Base-by-base conservation (phyloP, 805 yeast species). In the Blastobotrys mokoenaii region DNA sequence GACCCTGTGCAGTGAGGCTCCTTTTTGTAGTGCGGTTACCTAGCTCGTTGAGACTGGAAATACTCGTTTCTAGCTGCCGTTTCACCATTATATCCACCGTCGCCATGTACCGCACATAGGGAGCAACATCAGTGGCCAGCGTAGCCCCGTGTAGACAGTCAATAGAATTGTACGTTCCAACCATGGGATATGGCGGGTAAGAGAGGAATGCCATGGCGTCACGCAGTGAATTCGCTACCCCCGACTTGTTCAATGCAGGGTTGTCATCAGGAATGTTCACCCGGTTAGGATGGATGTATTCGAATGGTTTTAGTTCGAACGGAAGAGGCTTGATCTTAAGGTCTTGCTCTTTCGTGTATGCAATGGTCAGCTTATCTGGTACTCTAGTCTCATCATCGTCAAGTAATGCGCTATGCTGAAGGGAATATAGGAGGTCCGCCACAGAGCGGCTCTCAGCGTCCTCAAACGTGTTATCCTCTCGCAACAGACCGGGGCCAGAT, bases 81-180 rank as follows among this genome's bases (percentile, higher is more conserved):
- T 36, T 16, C 15, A 10, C 15, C n/a, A 29, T 41, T 11, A 5
- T 3, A 20, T 25, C n/a, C 16, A 17, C 44, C 8, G 16, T 48
- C 1, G 60, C 65, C 51, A 63, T 60, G 3, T 33, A 33, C 3
- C 67, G 55, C 32, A 55, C 41, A 43, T 45, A 53, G 1, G 67
- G 67, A 1, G 55, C 53, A 5, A 60, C 30, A 17, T 62, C 63
- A 1, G 50, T 18, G 7, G 53, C 46, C 30, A 50, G 25, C n/a
- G 22, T 12, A 7, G 18, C 42, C 6, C 42, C 51, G 3, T 51
- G 49, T 11, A 30, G 12, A 31, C 45, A 43, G 22, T 50, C 54
- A 33, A 49, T 38, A 14, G 40, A n/a, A 34, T 44, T 44, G 32
- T 37, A 50, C 9, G 30, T 15, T 20, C 32, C 41, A 15, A 34